Evolutionary conservation across 192 early-diverging fungal species (phyloP), one percentile per base, ranked within the genome.

Genomic region (Entrophospora sp.): DNA sequence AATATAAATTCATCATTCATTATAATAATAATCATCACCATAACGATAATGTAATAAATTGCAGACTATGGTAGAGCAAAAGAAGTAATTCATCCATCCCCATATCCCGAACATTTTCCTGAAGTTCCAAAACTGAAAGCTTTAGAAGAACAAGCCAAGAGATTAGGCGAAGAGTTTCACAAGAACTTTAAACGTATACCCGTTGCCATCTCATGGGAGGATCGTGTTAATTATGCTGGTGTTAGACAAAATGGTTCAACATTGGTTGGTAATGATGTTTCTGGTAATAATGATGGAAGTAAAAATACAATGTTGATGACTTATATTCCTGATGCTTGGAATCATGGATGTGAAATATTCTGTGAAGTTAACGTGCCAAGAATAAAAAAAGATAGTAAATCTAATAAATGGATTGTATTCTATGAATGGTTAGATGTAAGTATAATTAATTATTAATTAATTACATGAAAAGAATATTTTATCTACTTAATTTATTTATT

Each of bases 271-370:
- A 78, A 78, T 45, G 77, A 78, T 31, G 62, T 66, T 36, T 73
- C 77, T 1, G 77, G 77, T 31, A 51, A 73, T 37, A 78, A 78
- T 46, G 77, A 78, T 45, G 74, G 77, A 49, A 75, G 74, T 63
- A 78, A 78, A 51, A 78, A 75, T 51, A 70, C 61, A 9, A 78
- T 74, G 1, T 44, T 78, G n/a, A 65, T 78, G 68, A 78, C 72
- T 61, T 78, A 78, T 36, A 73, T 78, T 16, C 70, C 77, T 13
- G 77, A 78, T 31, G 77, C 77, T 8, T 78, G 77, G 77, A 78
- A 78, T 64, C 73, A 78, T 38, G 76, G 76, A 12, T 71, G 71
- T 25, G 76, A 78, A 58, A 78, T 78, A 42, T 78, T 75, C 55
- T 72, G 70, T 36, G 40, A 31, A 30, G 60, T 67, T 53, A 57